These are phyloP conservation scores for Stephania cephalantha DNA, from an alignment of 164 flowering plant genomes.

Conservation along the genomic window DNA sequence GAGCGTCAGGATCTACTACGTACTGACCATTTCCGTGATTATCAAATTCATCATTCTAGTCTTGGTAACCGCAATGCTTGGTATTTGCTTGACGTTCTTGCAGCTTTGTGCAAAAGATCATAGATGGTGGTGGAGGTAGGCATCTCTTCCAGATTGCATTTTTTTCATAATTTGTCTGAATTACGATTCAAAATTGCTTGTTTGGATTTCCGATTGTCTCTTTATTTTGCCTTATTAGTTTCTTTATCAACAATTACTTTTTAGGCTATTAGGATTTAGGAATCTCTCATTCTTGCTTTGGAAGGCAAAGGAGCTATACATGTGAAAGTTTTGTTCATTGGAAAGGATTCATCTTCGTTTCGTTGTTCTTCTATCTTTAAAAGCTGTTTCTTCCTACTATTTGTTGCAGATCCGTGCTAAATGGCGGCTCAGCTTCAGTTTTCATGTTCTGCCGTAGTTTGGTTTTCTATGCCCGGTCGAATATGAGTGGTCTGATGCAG, in stretches of 20 bases:
- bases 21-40: slow-evolving; percentile 45
- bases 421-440: slow-evolving; percentile 68
- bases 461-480: slow-evolving; percentile 52
- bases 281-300: no score
- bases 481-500: slow-evolving; percentile 71
- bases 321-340: no score
- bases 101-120: slow-evolving; percentile 76
- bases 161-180: background rate
- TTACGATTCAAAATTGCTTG: background rate
- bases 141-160: background rate
- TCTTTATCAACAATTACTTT: no score
- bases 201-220: background rate
- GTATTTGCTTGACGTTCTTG: slow-evolving; percentile 61
- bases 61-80: slow-evolving; percentile 45
- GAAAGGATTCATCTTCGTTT: no score
- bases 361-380: background rate
- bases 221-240: no score
- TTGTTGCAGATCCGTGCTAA: slow-evolving; percentile 57
- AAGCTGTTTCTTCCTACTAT: slow-evolving; percentile 4
- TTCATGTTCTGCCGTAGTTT: slow-evolving; percentile 64
- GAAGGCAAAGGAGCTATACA: no score
- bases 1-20: slow-evolving; percentile 56
- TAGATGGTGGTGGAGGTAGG: slow-evolving; percentile 96
- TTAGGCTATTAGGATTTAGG: background rate
- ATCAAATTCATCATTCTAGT: slow-evolving; percentile 50